These are phyloP conservation scores for Apiotrichum akiyoshidainum DNA, from an alignment of 1,284 basidiomycete species.

Conservation along the genomic window DNA sequence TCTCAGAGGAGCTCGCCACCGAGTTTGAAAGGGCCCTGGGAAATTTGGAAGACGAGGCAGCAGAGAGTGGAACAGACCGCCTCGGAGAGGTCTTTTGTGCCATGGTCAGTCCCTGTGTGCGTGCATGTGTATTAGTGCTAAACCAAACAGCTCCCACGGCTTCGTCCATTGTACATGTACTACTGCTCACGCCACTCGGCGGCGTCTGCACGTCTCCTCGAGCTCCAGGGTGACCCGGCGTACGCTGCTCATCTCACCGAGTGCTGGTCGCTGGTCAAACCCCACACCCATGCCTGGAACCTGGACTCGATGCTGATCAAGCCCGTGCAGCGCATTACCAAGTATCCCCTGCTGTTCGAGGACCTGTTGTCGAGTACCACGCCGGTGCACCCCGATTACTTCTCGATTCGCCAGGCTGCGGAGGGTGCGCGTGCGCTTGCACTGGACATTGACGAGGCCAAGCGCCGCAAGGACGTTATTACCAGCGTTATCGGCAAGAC, in stretches of 20 bases:
- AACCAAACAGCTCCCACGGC: slow-evolving; percentile 62
- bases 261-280: slow-evolving; percentile 65
- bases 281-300: slow-evolving; percentile 87
- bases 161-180: slow-evolving; percentile 73
- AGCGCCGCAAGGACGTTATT: slow-evolving; percentile 78
- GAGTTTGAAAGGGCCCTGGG: slow-evolving; percentile 50
- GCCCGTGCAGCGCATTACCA: slow-evolving; percentile 85
- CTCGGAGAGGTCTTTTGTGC: slow-evolving; percentile 75
- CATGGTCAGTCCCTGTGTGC: slow-evolving; percentile 55
- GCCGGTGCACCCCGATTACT: slow-evolving; percentile 69
- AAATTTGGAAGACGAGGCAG: slow-evolving; percentile 35
- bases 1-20: slow-evolving; percentile 63
- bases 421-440: slow-evolving; percentile 72
- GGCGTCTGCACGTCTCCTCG: slow-evolving; percentile 66
- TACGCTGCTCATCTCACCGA: slow-evolving; percentile 63
- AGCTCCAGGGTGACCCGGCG: slow-evolving; percentile 40
- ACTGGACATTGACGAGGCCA: slow-evolving; percentile 78
- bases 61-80: slow-evolving; percentile 59
- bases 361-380: slow-evolving; percentile 78
- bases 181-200: slow-evolving; percentile 84
- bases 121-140: not conserved
- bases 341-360: slow-evolving; percentile 80
- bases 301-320: slow-evolving; percentile 81
- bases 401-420: slow-evolving; percentile 63
- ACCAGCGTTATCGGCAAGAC: slow-evolving; percentile 52